Evolutionary conservation across 371 early-diverging fungal species (phyloP).

Genomic region (Lichtheimia ramosa): DNA sequence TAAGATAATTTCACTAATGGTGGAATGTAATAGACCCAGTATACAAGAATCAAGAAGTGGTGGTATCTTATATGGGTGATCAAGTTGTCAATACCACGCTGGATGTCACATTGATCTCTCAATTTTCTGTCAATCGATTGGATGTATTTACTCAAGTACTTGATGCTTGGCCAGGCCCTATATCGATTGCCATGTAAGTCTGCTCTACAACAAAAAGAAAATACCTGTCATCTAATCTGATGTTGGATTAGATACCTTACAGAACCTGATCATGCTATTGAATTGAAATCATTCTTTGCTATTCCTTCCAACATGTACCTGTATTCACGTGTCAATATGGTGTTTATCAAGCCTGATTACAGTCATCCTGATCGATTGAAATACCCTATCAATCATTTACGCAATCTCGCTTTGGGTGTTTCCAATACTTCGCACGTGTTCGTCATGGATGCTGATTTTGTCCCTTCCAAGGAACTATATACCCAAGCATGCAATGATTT

Average conservation of each 20-base stretch:
- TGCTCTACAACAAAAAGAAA: not conserved
- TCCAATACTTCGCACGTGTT: slow-evolving; percentile 52
- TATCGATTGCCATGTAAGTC: slow-evolving; percentile 57
- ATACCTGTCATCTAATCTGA: not conserved
- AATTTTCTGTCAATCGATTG: slow-evolving; percentile 63
- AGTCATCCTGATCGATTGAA: slow-evolving; percentile 28
- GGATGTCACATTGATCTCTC: slow-evolving; percentile 56
- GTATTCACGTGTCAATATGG: slow-evolving; percentile 32
- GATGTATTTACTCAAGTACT: slow-evolving; percentile 52
- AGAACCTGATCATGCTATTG: slow-evolving; percentile 41
- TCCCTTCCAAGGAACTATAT: slow-evolving; percentile 49
- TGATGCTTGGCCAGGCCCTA: slow-evolving; percentile 55
- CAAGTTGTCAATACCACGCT: not conserved
- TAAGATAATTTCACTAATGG: not conserved
- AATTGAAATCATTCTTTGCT: slow-evolving; percentile 47
- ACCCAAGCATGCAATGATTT: slow-evolving; percentile 25
- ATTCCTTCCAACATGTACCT: slow-evolving; percentile 18
- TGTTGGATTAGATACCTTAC: slow-evolving; percentile 54
- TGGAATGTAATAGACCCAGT: slow-evolving; percentile 5
- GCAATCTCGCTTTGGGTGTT: slow-evolving; percentile 57
- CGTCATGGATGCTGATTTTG: slow-evolving; percentile 68
- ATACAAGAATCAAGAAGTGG: slow-evolving; percentile 9
- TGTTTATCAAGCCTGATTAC: slow-evolving; percentile 57
- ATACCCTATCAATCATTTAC: slow-evolving; percentile 67
- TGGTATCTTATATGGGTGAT: slow-evolving; percentile 4